phyloP scores from a whole-genome alignment of 371 early-diverging fungal genomes.

The Apophysomyces elegans region DNA sequence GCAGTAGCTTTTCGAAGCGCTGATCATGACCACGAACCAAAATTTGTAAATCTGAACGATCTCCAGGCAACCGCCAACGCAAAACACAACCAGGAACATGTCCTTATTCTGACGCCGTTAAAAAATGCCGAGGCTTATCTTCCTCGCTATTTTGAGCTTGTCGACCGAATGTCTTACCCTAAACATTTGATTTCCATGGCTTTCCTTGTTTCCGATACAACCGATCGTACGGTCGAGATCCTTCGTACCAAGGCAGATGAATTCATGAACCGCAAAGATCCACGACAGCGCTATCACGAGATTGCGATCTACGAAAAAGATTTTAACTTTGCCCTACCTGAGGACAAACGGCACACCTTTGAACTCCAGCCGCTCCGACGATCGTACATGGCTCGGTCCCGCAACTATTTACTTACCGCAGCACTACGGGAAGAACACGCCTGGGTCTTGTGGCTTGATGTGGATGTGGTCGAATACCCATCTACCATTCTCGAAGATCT shows the following conservation, averaged over 20 bases:
- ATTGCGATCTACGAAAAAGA: slow-evolving; percentile 60
- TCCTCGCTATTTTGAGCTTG: slow-evolving; percentile 55
- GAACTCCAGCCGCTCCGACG: slow-evolving; percentile 58
- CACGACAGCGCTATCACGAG: slow-evolving; percentile 29
- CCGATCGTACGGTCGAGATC: slow-evolving; percentile 54
- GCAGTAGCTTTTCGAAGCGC: slow-evolving; percentile 28
- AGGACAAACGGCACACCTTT: slow-evolving; percentile 57
- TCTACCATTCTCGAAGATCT: slow-evolving; percentile 56
- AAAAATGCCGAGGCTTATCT: slow-evolving; percentile 63
- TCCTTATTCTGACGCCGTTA: slow-evolving; percentile 66
- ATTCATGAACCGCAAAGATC: slow-evolving; percentile 22
- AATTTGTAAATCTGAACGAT: slow-evolving; percentile 35
- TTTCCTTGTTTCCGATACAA: slow-evolving; percentile 59
- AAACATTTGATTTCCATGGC: slow-evolving; percentile 60
- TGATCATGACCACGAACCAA: slow-evolving; percentile 13
- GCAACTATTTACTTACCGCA: slow-evolving; percentile 60
- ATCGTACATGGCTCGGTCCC: slow-evolving; percentile 59
- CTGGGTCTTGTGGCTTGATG: slow-evolving; percentile 74
- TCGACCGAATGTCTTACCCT: slow-evolving; percentile 57
- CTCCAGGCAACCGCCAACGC: slow-evolving; percentile 29
- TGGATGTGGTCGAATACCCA: slow-evolving; percentile 66
- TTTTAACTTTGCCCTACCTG: slow-evolving; percentile 49
- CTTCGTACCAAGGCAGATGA: slow-evolving; percentile 34
- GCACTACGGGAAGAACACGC: slow-evolving; percentile 58
- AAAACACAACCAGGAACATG: slow-evolving; percentile 31